These are phyloP conservation scores for Crassisporium funariophilum DNA, from an alignment of 768 basidiomycete genomes.

Conservation along the genomic window DNA sequence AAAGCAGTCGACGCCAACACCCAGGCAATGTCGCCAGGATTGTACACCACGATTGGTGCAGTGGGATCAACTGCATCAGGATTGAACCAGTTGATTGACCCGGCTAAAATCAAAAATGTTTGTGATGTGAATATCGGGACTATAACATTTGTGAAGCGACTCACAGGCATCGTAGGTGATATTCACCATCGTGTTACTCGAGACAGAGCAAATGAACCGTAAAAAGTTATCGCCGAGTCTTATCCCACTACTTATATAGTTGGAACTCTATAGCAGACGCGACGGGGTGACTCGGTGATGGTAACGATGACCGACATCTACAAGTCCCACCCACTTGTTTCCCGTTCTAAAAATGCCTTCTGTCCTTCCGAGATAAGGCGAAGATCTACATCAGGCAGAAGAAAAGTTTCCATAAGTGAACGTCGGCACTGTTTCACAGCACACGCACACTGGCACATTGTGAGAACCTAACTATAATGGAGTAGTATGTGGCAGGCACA, in stretches of 20 bases:
- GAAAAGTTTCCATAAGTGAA: no score
- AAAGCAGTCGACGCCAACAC: slow-evolving; percentile 75
- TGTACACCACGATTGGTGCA: slow-evolving; percentile 34
- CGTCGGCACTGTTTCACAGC: no score
- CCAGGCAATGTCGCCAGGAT: slow-evolving; percentile 57
- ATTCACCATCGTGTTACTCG: slow-evolving; percentile 29
- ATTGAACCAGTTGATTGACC: slow-evolving; percentile 19
- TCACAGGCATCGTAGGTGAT: slow-evolving; percentile 36
- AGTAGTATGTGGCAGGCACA: no score
- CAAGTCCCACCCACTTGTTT: no score
- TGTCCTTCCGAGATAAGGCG: no score
- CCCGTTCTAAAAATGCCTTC: no score
- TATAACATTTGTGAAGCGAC: slow-evolving; percentile 4
- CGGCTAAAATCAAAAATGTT: slow-evolving; percentile 13
- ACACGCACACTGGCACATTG: no score
- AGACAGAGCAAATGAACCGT: not conserved
- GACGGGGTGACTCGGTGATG: no score
- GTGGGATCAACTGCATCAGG: slow-evolving; percentile 18
- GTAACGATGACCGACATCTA: no score
- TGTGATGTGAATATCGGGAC: not conserved
- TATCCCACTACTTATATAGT: slow-evolving; percentile 3
- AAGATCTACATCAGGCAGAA: no score
- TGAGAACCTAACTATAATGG: no score
- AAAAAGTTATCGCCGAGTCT: not conserved
- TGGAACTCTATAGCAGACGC: slow-evolving; percentile 1